These are phyloP conservation scores for Ophiostoma ips DNA, from an alignment of 2,329 filamentous ascomycete species.

Conservation along the genomic window DNA sequence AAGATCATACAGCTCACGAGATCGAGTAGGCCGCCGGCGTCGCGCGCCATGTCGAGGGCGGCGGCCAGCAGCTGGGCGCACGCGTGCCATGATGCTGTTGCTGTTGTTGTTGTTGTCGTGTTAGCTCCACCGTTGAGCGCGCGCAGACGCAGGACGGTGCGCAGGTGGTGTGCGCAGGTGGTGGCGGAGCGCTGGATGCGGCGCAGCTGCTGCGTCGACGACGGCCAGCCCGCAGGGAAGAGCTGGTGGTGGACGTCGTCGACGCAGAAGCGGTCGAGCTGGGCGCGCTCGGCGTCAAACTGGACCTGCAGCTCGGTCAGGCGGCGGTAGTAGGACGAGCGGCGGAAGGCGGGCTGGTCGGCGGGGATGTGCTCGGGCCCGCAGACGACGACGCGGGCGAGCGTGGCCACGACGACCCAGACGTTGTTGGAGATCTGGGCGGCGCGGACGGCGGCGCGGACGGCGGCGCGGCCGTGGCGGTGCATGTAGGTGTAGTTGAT, in stretches of 20 bases:
- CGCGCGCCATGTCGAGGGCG: not conserved
- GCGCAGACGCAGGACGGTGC: not conserved
- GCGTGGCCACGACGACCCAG: not conserved
- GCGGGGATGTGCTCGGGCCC: not conserved
- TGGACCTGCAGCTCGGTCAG: not conserved
- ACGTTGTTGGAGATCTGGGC: not conserved
- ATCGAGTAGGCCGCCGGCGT: not conserved
- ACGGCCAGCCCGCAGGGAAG: not conserved
- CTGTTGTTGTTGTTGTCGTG: no score
- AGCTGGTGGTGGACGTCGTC: not conserved
- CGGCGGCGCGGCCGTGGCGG: not conserved
- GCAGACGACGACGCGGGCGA: not conserved
- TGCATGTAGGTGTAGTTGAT: not conserved
- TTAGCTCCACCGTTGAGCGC: no score
- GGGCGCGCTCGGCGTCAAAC: not conserved
- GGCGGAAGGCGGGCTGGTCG: not conserved
- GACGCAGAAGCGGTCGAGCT: not conserved
- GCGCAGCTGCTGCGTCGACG: not conserved
- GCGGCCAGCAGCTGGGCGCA: not conserved
- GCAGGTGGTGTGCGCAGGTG: not conserved
- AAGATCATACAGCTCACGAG: not conserved
- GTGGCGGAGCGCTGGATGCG: not conserved
- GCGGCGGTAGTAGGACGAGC: not conserved
- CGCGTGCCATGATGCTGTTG: not conserved
- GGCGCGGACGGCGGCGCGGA: not conserved